Evolutionary conservation across 2,329 filamentous ascomycete species (phyloP).

Genomic region (Neoscytalidium dimidiatum): DNA sequence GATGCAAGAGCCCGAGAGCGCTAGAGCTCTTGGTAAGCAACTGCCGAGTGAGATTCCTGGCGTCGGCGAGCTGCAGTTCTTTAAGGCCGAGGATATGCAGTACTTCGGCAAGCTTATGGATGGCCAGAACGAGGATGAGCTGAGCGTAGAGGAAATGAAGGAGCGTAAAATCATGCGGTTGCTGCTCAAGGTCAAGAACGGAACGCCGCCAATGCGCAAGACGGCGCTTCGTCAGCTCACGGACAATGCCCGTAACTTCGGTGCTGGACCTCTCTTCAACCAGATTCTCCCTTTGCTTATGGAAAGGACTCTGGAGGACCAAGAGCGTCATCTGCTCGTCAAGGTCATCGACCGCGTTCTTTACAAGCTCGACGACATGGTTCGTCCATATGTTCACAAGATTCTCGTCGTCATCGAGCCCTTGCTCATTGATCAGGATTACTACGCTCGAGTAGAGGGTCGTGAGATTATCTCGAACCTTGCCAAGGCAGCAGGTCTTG

Average conservation of each 20-base stretch:
- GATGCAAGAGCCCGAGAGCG: slow-evolving; percentile 93
- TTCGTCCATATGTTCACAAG: slow-evolving; percentile 95
- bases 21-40: slow-evolving; percentile 80
- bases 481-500: slow-evolving; percentile 91
- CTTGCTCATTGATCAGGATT: slow-evolving; percentile 98
- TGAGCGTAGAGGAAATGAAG: slow-evolving; percentile 92
- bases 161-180: slow-evolving; percentile 98
- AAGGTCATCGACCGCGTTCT: slow-evolving; percentile 98
- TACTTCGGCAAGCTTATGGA: slow-evolving; percentile 98
- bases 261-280: slow-evolving; percentile 91
- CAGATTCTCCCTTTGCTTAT: slow-evolving; percentile 95
- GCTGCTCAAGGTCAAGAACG: slow-evolving; percentile 97
- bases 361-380: slow-evolving; percentile 96
- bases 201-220: slow-evolving; percentile 97
- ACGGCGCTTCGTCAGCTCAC: slow-evolving; percentile 95
- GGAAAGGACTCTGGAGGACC: slow-evolving; percentile 97
- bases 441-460: slow-evolving; percentile 96
- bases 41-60: slow-evolving; percentile 94
- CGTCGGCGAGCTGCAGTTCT: slow-evolving; percentile 93
- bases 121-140: slow-evolving; percentile 83
- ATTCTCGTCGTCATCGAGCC: slow-evolving; percentile 98
- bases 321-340: slow-evolving; percentile 95
- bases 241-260: slow-evolving; percentile 95
- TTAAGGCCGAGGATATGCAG: slow-evolving; percentile 97
- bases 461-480: slow-evolving; percentile 99